Evolutionary conservation across 1,284 basidiomycete species (phyloP).

Genomic region (Irpex sp.): DNA sequence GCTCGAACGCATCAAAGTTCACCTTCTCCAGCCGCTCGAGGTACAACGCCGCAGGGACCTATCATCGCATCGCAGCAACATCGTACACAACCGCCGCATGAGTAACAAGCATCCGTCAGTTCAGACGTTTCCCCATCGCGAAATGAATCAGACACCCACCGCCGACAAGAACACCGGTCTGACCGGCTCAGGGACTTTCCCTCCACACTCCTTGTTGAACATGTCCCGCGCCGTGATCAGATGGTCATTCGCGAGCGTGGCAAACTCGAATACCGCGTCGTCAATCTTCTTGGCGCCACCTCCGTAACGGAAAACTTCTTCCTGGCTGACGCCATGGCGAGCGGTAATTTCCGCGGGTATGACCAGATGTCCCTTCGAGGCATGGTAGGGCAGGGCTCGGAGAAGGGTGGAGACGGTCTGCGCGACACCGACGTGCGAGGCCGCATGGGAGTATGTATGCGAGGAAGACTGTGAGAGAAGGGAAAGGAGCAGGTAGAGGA

Average conservation of each 20-base stretch:
- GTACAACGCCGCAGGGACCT: slow-evolving; percentile 78
- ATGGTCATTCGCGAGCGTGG: slow-evolving; percentile 89
- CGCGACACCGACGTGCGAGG: slow-evolving; percentile 73
- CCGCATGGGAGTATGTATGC: slow-evolving; percentile 67
- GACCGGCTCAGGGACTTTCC: slow-evolving; percentile 56
- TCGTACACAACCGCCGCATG: neutral
- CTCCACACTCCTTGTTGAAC: slow-evolving; percentile 56
- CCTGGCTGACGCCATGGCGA: slow-evolving; percentile 78
- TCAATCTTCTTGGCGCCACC: slow-evolving; percentile 59
- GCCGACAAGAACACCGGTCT: slow-evolving; percentile 80
- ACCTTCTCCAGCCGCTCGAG: slow-evolving; percentile 71
- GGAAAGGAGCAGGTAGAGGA: slow-evolving; percentile 78
- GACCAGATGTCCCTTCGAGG: slow-evolving; percentile 68
- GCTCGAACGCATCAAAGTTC: slow-evolving; percentile 83
- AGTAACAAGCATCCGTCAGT: slow-evolving; percentile 2
- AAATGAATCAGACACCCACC: slow-evolving; percentile 44
- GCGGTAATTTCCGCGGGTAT: slow-evolving; percentile 85
- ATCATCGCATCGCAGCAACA: slow-evolving; percentile 1
- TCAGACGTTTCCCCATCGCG: neutral
- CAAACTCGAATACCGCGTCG: slow-evolving; percentile 86
- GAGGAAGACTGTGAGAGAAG: slow-evolving; percentile 65
- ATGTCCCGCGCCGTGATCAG: slow-evolving; percentile 79
- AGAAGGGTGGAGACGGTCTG: slow-evolving; percentile 73
- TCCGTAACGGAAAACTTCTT: slow-evolving; percentile 80
- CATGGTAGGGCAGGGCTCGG: slow-evolving; percentile 75